Percentiles rank a stretch among this genome's conserved stretches.
Evolutionary conservation across 2,329 filamentous ascomycete genomes (phyloP).

Genomic region (Verticillium alfalfae): DNA sequence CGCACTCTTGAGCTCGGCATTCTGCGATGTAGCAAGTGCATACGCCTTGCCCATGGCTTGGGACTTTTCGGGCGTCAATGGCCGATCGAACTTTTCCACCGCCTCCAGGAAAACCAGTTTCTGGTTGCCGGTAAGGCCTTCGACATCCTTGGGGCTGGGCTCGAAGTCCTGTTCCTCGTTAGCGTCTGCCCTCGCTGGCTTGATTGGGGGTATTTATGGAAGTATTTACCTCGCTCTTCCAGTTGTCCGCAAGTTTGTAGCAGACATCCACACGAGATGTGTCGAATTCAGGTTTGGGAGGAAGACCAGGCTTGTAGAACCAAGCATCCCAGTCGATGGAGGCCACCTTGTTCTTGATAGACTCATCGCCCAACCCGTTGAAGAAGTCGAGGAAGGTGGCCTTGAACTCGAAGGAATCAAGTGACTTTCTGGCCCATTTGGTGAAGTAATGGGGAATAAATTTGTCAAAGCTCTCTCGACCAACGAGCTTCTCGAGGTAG

Average conservation of each 20-base stretch:
- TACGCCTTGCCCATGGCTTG: conserved; percentile 72
- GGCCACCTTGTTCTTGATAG: conserved; percentile 58
- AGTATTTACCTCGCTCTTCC: conserved; percentile 53
- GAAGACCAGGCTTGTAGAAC: conserved; percentile 84
- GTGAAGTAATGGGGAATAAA: conserved; percentile 96
- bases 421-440: conserved; percentile 76
- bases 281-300: conserved; percentile 87
- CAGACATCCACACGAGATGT: conserved; percentile 81
- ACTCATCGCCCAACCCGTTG: conserved; percentile 54
- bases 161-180: conserved; percentile 42
- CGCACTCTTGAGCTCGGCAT: conserved; percentile 78
- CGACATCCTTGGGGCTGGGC: conserved; percentile 64
- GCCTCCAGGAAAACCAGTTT: conserved; percentile 85
- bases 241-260: conserved; percentile 76
- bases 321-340: conserved; percentile 83
- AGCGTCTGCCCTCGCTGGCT: conserved; percentile 3
- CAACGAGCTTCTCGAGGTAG: conserved; percentile 79
- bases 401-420: conserved; percentile 95
- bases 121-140: conserved; percentile 77
- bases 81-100: conserved; percentile 61
- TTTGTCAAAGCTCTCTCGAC: conserved; percentile 81
- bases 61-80: conserved; percentile 60
- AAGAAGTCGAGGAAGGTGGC: conserved; percentile 84
- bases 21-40: conserved; percentile 66
- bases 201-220: background rate